phyloP scores from a whole-genome alignment of 73 alveolate genomes.

The Uronychia setigera region DNA sequence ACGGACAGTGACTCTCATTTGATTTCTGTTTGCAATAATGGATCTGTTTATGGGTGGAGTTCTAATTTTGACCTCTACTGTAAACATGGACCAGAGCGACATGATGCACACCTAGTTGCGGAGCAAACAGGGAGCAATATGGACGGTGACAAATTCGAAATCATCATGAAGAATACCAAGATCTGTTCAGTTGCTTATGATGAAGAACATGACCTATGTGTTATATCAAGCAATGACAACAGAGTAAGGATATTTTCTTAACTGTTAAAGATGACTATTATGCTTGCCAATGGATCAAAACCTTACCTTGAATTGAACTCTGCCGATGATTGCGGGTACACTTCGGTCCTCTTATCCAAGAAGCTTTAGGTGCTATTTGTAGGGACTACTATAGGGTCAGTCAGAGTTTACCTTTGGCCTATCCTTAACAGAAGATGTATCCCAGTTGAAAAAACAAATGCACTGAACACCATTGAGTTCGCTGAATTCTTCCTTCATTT shows the following conservation, averaged over 20 bases:
- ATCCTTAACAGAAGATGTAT: constrained; percentile 6
- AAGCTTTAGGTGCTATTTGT: constrained; percentile 52
- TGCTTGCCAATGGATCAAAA: constrained; percentile 43
- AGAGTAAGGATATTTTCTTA: constrained; percentile 6
- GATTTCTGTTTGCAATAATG: constrained; percentile 67
- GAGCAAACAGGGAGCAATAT: constrained; percentile 5
- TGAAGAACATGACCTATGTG: constrained; percentile 60
- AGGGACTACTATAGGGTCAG: constrained; percentile 63
- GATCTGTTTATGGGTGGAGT: constrained; percentile 63
- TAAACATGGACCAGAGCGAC: neutral
- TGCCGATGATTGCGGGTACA: constrained; percentile 36
- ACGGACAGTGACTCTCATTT: constrained; percentile 55
- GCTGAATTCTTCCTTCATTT: constrained; percentile 60
- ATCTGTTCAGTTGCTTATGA: constrained; percentile 62
- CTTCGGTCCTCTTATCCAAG: constrained; percentile 44
- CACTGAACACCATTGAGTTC: constrained; percentile 27
- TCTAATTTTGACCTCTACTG: constrained; percentile 47
- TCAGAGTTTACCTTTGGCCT: constrained; percentile 74
- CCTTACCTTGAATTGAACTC: constrained; percentile 28
- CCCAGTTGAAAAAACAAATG: constrained; percentile 23
- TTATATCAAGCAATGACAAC: constrained; percentile 40
- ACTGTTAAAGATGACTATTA: constrained; percentile 8
- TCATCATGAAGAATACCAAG: constrained; percentile 37
- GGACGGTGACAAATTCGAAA: constrained; percentile 48
- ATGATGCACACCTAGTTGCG: neutral